Base-by-base conservation (phyloP, 2,329 filamentous ascomycete species). In the Proliferodiscus dingleyae region DNA sequence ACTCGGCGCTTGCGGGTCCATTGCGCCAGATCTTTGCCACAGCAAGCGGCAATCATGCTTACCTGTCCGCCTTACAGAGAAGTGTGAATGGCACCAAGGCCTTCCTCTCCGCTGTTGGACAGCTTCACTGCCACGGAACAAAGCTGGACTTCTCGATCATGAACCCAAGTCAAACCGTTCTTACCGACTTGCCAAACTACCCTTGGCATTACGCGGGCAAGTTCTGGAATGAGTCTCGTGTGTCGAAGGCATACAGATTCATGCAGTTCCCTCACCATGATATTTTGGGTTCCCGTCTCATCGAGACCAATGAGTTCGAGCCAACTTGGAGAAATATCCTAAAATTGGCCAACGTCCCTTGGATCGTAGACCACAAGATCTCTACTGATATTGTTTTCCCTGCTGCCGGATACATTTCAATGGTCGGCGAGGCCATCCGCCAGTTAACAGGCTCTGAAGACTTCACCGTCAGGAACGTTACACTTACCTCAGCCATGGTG, bases 201-300 rank as follows among this genome's bases (percentile, higher is more conserved):
- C 66, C 70, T 2, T 79, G 74, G 73, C 73, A 78, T 26, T 74
- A 77, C 43, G 59, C 61, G 16, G 71, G 66, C 26, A 61, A 56
- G 0, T 76, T 75, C 55, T 78, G 75, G 74, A 66, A 72, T 47
- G 74, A 79, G 49, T 72, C 71, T 1, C 68, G 73, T 34, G 56
- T 73, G 3, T 71, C 71, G n/a, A 56, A 61, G n/a, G 65, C 68
- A n/a, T 68, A 71, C 2, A 57, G 73, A 1, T 68, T 71, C 47
- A 65, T 71, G n/a, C 60, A 67, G 24, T 67, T 67, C 43, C 66
- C 68, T 3, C 66, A 71, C 15, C 68, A 72, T 36, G 54, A 57
- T 16, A 39, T 56, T 1, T 51, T 66, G 1, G 62, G 66, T 1
- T 54, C 54, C 7, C 48, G 41, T 1, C 40, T 55, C 1, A 39